Base-by-base conservation (phyloP, 805 yeast genomes). In the Saccharomycopsis sp. region DNA sequence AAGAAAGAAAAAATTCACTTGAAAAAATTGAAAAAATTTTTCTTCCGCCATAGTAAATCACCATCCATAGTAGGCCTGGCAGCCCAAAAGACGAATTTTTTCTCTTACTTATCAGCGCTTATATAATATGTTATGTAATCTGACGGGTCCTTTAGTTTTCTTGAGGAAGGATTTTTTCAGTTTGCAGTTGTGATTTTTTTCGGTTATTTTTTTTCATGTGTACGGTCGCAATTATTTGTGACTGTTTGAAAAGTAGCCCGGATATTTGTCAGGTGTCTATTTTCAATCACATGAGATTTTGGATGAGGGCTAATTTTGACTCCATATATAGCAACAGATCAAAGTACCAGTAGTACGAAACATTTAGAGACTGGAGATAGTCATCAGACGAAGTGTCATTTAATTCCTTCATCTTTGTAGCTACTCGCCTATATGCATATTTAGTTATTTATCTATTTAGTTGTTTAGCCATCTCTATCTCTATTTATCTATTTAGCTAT, bases 31-130 rank as follows among this genome's bases (percentile, higher is more conserved):
- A 70, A 69, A 52, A 64, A 68, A 54, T 63, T 65, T 49, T 61
- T 65, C 7, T 65, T 64, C 23, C 64, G 55, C 25, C 72, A 70
- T 9, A 71, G 67, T 49, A 67, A 68, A 23, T 67, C 67, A 3
- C 62, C 64, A 53, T 65, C 66, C 24, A 67, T 68, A 55, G 66
- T 12, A 69, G 68, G 24, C 67, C 68, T 64, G 69, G 66, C 44
- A 69, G 12, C 9, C 38, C 12, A 12, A 12, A 5, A 7, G 38
- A 29, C 38, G 38, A 29, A 29, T 29, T 29, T 29, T 29, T 29
- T 29, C n/a, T 29, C 38, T 12, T 12, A 29, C 9, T 7, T 29
- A 29, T 29, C 38, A 7, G 5, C 38, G 9, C 38, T 29, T 29
- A 29, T 12, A 29, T 29, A 29, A 29, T 5, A 7, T 5, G 12